Evolutionary conservation across 495 filamentous ascomycete species (phyloP).

Genomic region (Extremus antarcticus): DNA sequence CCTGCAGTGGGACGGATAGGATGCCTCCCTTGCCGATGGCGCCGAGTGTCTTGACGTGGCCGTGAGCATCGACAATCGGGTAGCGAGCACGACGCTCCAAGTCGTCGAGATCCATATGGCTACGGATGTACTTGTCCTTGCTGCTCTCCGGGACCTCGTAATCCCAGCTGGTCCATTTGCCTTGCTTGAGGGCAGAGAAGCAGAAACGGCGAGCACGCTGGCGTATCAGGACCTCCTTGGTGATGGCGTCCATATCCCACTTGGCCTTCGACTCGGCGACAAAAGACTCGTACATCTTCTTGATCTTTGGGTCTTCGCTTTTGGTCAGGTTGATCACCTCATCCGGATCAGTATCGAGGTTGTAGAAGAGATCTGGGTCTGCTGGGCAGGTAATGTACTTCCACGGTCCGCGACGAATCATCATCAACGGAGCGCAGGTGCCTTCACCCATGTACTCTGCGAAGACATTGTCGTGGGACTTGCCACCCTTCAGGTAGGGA

Average conservation of each 20-base stretch:
- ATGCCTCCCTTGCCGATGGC: conserved; percentile 7
- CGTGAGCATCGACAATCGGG: conserved; percentile 48
- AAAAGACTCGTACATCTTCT: conserved; percentile 47
- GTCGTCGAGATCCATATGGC: conserved; percentile 56
- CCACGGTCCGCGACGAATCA: conserved; percentile 74
- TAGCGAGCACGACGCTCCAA: conserved; percentile 55
- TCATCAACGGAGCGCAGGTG: conserved; percentile 74
- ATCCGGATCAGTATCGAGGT: conserved; percentile 59
- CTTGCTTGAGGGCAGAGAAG: conserved; percentile 62
- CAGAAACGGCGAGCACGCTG: conserved; percentile 64
- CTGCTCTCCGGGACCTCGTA: conserved; percentile 64
- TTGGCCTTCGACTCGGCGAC: conserved; percentile 50
- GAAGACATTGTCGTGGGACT: conserved; percentile 61
- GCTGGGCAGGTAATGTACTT: conserved; percentile 75
- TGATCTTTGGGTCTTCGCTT: conserved; percentile 37
- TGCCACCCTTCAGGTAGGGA: conserved; percentile 53
- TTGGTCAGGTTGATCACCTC: conserved; percentile 61
- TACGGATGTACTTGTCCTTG: conserved; percentile 61
- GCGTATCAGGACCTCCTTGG: conserved; percentile 52
- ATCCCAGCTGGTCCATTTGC: conserved; percentile 64
- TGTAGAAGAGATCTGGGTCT: conserved; percentile 69
- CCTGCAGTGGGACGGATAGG: conserved; percentile 11
- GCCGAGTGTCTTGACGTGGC: not conserved
- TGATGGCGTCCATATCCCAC: conserved; percentile 68
- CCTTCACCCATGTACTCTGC: conserved; percentile 87